Conservation (phyloP, 805 yeast genomes). For the Barnettozyma californica region DNA sequence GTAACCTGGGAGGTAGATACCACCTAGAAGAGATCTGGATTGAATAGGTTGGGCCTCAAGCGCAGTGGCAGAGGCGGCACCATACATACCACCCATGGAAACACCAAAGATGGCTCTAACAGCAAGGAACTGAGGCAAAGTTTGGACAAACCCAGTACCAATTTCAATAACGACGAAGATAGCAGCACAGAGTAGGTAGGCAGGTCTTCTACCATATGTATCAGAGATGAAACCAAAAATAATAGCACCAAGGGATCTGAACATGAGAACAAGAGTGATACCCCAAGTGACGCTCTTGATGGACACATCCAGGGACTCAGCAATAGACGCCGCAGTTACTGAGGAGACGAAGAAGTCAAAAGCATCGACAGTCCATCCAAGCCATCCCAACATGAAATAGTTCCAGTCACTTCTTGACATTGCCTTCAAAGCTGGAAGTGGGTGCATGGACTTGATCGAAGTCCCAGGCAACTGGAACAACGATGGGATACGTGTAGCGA, state of each 20-base stretch:
- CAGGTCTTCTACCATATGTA: constrained; percentile 62
- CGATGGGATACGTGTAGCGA: constrained; percentile 25
- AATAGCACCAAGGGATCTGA: constrained; percentile 20
- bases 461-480: constrained; percentile 25
- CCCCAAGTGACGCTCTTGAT: constrained; percentile 64
- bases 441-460: constrained; percentile 31
- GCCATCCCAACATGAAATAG: constrained; percentile 52
- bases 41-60: constrained; percentile 57
- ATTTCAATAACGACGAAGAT: constrained; percentile 53
- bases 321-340: constrained; percentile 46
- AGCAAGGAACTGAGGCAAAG: constrained; percentile 52
- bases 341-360: constrained; percentile 66
- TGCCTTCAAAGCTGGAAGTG: constrained; percentile 36
- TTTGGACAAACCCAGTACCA: constrained; percentile 61
- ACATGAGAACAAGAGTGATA: constrained; percentile 64
- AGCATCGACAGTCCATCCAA: constrained; percentile 70
- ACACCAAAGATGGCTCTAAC: constrained; percentile 63
- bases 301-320: constrained; percentile 38
- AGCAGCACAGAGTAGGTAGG: constrained; percentile 47
- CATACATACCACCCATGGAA: constrained; percentile 69
- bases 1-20: constrained; percentile 52
- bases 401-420: constrained; percentile 45
- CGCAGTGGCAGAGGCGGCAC: constrained; percentile 60
- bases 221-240: constrained; percentile 57
- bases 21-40: constrained; percentile 59